These are phyloP conservation scores for Suhomyces panamericanus DNA, from an alignment of 1,139 yeast genomes.

Conservation along the genomic window DNA sequence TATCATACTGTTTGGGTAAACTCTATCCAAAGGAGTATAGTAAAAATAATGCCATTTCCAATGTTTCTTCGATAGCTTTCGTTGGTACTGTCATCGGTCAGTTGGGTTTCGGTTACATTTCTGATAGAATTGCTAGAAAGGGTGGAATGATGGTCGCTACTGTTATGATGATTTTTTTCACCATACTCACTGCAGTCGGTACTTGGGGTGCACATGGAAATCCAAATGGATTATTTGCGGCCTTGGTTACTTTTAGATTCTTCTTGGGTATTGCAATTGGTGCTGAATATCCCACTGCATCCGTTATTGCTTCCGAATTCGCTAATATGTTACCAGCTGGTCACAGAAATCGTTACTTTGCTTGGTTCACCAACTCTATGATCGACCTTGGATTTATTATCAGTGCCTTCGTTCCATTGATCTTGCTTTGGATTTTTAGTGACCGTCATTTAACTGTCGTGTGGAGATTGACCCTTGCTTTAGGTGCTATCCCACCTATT, in stretches of 20 bases:
- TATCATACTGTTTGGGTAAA: slow-evolving; percentile 37
- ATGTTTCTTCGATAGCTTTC: slow-evolving; percentile 50
- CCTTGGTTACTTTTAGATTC: slow-evolving; percentile 81
- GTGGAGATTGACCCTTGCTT: slow-evolving; percentile 90
- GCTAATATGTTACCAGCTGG: slow-evolving; percentile 77
- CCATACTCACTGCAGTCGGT: slow-evolving; percentile 68
- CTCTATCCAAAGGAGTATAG: slow-evolving; percentile 35
- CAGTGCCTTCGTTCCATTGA: slow-evolving; percentile 83
- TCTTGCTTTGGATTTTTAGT: slow-evolving; percentile 79
- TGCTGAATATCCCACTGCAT: slow-evolving; percentile 91
- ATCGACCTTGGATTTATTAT: slow-evolving; percentile 87
- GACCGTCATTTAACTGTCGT: slow-evolving; percentile 71
- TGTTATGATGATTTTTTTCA: slow-evolving; percentile 43
- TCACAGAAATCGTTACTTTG: slow-evolving; percentile 82
- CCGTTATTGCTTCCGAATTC: slow-evolving; percentile 93
- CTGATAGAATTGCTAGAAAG: slow-evolving; percentile 50
- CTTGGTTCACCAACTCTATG: slow-evolving; percentile 86
- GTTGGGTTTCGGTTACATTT: slow-evolving; percentile 43
- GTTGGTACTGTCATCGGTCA: slow-evolving; percentile 54
- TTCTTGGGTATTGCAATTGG: slow-evolving; percentile 85
- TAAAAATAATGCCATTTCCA: slow-evolving; percentile 39
- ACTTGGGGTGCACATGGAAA: slow-evolving; percentile 71
- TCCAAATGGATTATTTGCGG: slow-evolving; percentile 70
- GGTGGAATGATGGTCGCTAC: slow-evolving; percentile 50
- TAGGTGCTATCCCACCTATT: slow-evolving; percentile 90